Percentiles rank a stretch among this genome's conserved stretches.
Conservation (phyloP, 345 rosid genomes). For the Dipteronia dyeriana region DNA sequence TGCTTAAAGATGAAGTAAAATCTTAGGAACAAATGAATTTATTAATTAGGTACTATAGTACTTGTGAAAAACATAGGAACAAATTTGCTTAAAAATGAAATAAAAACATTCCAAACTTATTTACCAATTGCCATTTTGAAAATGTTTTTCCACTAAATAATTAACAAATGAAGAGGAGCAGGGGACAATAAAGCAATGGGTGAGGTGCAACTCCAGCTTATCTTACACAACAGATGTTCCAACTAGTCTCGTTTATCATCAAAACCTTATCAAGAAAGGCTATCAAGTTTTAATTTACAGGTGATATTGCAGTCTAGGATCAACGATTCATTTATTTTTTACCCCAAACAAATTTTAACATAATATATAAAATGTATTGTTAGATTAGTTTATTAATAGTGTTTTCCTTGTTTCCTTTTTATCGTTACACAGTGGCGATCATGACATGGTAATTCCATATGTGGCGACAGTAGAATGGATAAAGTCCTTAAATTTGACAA, state of each 20-base stretch:
- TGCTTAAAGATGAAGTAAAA: too few species aligned
- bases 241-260: slow-evolving; percentile 18
- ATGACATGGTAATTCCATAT: slow-evolving; percentile 35
- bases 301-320: slow-evolving; percentile 10
- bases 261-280: slow-evolving; percentile 24
- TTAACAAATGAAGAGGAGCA: background rate
- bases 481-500: slow-evolving; percentile 22
- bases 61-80: too few species aligned
- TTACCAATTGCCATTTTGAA: too few species aligned
- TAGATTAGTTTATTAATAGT: background rate
- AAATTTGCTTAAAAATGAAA: too few species aligned
- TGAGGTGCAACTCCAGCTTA: slow-evolving; percentile 34
- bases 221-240: slow-evolving; percentile 18
- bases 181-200: slow-evolving; percentile 30
- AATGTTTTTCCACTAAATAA: too few species aligned
- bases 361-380: background rate
- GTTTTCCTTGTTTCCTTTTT: too few species aligned
- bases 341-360: too few species aligned
- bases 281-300: slow-evolving; percentile 39
- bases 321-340: too few species aligned
- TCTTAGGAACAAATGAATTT: too few species aligned
- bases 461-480: slow-evolving; percentile 38
- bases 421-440: slow-evolving; percentile 33
- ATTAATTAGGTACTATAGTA: too few species aligned
- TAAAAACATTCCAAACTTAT: too few species aligned